Conservation (phyloP, 2,329 filamentous ascomycete species). For the Fusarium protoensiforme region DNA sequence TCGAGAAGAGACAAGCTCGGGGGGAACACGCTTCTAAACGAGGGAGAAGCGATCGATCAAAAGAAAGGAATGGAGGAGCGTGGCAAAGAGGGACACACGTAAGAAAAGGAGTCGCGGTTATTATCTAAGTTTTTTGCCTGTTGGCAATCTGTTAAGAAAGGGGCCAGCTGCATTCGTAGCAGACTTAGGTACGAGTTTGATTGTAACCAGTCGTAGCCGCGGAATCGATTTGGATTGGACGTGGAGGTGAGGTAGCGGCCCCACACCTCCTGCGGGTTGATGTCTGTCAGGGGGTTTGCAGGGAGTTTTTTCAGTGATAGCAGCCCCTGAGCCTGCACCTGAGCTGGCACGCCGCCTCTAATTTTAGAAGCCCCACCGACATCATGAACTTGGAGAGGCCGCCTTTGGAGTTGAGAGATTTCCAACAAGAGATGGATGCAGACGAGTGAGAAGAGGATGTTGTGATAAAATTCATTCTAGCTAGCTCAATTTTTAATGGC, state of each 20-base stretch:
- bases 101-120: conserved; percentile 17
- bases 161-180: conserved; percentile 28
- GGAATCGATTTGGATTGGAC: conserved; percentile 30
- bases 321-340: conserved; percentile 31
- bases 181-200: not conserved
- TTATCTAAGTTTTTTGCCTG: conserved; percentile 7
- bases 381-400: conserved; percentile 26
- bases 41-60: conserved; percentile 8
- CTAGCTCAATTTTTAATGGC: not conserved
- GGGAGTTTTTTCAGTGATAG: conserved; percentile 13
- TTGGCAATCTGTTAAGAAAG: conserved; percentile 31
- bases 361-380: conserved; percentile 38
- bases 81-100: conserved; percentile 28
- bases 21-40: conserved; percentile 5
- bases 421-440: not conserved
- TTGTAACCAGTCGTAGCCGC: conserved; percentile 3
- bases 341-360: conserved; percentile 28
- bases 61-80: conserved; percentile 20
- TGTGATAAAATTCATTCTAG: not conserved
- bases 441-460: not conserved
- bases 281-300: conserved; percentile 29
- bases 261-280: conserved; percentile 17
- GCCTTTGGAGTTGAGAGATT: not conserved
- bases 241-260: conserved; percentile 6
- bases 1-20: conserved; percentile 8